Base-by-base conservation (phyloP, 2,329 filamentous ascomycete genomes). In the Monosporascus sp. region DNA sequence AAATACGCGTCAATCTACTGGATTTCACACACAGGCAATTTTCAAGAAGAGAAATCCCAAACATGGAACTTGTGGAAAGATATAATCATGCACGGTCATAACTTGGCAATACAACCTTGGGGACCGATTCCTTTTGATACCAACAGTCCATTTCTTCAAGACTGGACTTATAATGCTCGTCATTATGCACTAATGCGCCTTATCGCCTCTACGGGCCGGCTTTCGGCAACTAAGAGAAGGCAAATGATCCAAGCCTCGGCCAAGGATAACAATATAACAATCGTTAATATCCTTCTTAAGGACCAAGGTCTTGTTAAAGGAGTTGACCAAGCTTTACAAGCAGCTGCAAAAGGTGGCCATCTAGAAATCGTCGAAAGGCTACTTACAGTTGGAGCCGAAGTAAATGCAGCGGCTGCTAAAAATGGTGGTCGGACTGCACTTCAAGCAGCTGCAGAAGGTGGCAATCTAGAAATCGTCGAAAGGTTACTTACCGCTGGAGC, bases 1-100 rank as follows among this genome's bases (percentile, higher is more conserved):
- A 50, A 54, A 15, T 60, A 59, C 36, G 56, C 57, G 6, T 47
- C 53, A 48, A 45, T 15, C 2, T 31, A 56, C 50, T 60, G 54
- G 54, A 52, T 60, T 31, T 2, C 22, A 2, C 57, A 60, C 18
- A 55, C 58, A 7, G 50, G 31, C 34, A 24, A 50, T 5, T 60
- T 60, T 34, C 36, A 41, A 11, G 6, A 49, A 5, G 15, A 4
- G 0, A 50, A 36, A 39, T 55, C 58, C 2, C 52, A 53, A 48
- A 58, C 41, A 3, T 53, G 48, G 48, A 18, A 41, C 24, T 20
- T 45, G 34, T 53, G 53, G 49, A 50, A 55, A n/a, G 18, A 36
- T 14, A 52, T 55, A 8, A 14, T 52, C n/a, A 42, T 47, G 36
- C 7, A 50, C 11, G 47, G 34, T 18, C 37, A 52, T 27, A 41